A percentile compares a stretch with the other conserved stretches of the same genome.
Conservation (phyloP, 257 asterid genomes). For the Fraxinus americana region DNA sequence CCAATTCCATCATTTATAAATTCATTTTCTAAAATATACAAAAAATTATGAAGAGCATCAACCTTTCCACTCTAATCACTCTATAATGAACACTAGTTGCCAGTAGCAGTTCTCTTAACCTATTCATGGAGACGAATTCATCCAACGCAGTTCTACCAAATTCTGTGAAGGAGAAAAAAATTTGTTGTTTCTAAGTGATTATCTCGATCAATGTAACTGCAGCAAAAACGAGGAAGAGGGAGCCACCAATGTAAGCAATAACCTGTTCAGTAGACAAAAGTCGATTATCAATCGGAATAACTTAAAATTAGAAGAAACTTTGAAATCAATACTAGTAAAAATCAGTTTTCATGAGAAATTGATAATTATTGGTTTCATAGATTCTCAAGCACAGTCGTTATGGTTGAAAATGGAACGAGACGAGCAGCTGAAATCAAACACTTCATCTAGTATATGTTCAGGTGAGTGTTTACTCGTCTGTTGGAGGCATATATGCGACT, state of each 20-base stretch:
- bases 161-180: neutral
- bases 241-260: conserved; percentile 78
- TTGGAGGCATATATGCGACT: neutral
- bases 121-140: neutral
- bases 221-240: conserved; percentile 83
- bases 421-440: neutral
- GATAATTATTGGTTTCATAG: no score
- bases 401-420: no score
- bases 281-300: neutral
- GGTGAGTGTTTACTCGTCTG: neutral
- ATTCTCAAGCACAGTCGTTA: no score
- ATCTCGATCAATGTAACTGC: conserved; percentile 71
- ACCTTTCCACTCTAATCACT: neutral
- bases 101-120: neutral
- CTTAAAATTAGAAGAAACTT: neutral
- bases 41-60: neutral
- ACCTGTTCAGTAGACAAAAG: conserved; percentile 38
- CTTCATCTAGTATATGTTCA: no score
- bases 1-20: neutral
- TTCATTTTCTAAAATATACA: neutral
- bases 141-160: neutral
- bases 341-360: neutral
- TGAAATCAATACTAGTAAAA: neutral
- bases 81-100: neutral
- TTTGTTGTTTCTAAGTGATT: conserved; percentile 32